Evolutionary conservation across 2,329 filamentous ascomycete species (phyloP), one percentile per base, ranked within the genome.

Genomic region (Scolecobasidium constrictum): DNA sequence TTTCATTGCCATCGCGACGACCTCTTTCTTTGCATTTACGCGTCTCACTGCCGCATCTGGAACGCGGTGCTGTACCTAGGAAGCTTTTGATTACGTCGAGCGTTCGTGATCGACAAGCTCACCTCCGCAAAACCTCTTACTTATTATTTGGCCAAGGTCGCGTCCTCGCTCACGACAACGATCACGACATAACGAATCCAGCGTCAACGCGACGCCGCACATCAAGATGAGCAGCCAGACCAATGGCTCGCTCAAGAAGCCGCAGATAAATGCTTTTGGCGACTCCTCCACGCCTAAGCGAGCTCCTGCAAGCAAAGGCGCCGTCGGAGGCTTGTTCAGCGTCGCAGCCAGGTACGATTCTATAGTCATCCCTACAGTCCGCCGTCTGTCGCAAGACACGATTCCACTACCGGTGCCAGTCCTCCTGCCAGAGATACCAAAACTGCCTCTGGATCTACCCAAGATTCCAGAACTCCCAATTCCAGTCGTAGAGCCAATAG

Each of bases 261-360:
- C 40, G 21, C n/a, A 22, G 19, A 15, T 22, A 17, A 20, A 35
- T 35, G 31, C 7, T 16, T 20, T 16, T 19, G 26, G 7, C 13
- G 31, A 36, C 21, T 15, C 40, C 17, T 12, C 34, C 18, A 9
- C 34, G 7, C 13, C 34, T 7, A 7, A 7, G 34, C 12, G 34
- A 9, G 12, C 40, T n/a, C 21, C 40, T 3, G 13, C 40, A n/a
- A 22, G 22, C 31, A 35, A 35, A 33, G 31, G 19, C 4, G 31
- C 20, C 4, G n/a, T 42, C 18, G 31, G 11, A 16, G 19, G 16
- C 43, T 40, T 58, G n/a, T 54, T 57, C 38, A 62, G 51, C 47
- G 49, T 60, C 38, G 41, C 55, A 37, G 53, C 52, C 47, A 55
- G 60, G 58, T 59, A 50, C 21, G 52, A 38, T 31, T 31, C n/a